Conservation (phyloP, 2,329 filamentous ascomycete genomes). For the Verticillium klebahnii region DNA sequence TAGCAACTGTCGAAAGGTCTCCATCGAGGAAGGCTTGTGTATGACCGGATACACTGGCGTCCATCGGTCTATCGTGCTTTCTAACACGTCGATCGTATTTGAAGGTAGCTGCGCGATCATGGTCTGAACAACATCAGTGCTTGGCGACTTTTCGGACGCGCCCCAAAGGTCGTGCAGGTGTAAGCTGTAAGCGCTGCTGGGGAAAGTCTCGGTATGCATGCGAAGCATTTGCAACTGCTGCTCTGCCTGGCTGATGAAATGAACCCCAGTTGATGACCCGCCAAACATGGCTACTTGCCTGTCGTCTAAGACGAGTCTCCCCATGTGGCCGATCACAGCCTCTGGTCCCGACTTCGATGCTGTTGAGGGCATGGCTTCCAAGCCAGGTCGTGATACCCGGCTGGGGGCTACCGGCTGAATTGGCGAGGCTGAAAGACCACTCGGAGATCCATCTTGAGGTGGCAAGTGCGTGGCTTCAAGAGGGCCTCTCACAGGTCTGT, state of each 20-base stretch:
- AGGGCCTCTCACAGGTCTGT: no score
- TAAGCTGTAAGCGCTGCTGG: constrained; percentile 17
- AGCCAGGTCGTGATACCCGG: background rate
- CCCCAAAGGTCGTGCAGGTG: constrained; percentile 17
- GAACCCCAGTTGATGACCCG: constrained; percentile 20
- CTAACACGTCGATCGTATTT: constrained; percentile 11
- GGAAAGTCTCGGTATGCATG: constrained; percentile 14
- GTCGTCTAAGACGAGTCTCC: constrained; percentile 16
- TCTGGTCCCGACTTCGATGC: background rate
- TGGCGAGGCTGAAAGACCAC: no score
- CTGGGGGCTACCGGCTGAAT: no score
- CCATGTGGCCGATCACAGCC: constrained; percentile 20
- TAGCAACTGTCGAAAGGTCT: constrained; percentile 5
- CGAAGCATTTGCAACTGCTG: constrained; percentile 17
- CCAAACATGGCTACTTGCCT: constrained; percentile 17
- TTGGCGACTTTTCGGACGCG: background rate
- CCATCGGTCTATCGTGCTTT: constrained; percentile 12
- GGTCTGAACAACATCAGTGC: background rate
- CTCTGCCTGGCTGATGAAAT: constrained; percentile 20
- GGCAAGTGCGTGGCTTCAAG: no score
- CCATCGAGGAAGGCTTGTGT: constrained; percentile 14
- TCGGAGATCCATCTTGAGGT: no score
- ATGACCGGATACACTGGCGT: constrained; percentile 14
- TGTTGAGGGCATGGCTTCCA: background rate
- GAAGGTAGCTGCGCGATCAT: constrained; percentile 12